phyloP scores from a whole-genome alignment of 2,329 filamentous ascomycete species.

The Penicillium freii region DNA sequence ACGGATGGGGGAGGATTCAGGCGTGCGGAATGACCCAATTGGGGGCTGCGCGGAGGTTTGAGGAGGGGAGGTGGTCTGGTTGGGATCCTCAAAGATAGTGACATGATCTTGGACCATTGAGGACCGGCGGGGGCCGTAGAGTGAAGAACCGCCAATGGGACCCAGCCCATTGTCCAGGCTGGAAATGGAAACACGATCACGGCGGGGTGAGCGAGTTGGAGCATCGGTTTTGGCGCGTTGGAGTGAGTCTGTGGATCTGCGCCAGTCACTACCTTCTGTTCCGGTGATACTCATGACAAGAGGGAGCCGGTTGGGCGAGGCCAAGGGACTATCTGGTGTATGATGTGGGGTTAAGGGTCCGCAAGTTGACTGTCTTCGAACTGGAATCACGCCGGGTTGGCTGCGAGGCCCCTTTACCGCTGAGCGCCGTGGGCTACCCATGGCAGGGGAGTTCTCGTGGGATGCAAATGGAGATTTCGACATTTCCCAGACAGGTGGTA shows the following conservation, averaged over 20 bases:
- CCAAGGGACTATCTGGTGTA: background rate
- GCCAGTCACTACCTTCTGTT: conserved; percentile 25
- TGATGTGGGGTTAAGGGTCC: conserved; percentile 9
- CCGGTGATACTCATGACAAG: conserved; percentile 20
- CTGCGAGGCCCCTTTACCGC: conserved; percentile 35
- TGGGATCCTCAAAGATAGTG: conserved; percentile 43
- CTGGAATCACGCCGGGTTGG: conserved; percentile 24
- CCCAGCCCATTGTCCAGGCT: conserved; percentile 7
- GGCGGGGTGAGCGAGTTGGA: conserved; percentile 15
- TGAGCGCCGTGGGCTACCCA: conserved; percentile 34
- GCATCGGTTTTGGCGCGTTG: conserved; percentile 27
- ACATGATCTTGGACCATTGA: conserved; percentile 28
- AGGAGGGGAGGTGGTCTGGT: conserved; percentile 18
- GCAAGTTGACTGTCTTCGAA: conserved; percentile 22
- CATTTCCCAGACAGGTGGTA: conserved; percentile 26
- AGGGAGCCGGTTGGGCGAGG: conserved; percentile 15
- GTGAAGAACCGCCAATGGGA: conserved; percentile 10
- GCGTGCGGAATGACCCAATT: conserved; percentile 13
- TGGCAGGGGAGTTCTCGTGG: conserved; percentile 24
- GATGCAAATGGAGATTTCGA: conserved; percentile 23
- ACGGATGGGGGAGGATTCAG: conserved; percentile 15
- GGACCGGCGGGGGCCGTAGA: conserved; percentile 12
- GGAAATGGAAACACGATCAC: conserved; percentile 8
- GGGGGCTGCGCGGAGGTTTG: conserved; percentile 9
- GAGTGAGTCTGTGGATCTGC: conserved; percentile 30